Conservation (phyloP, 1,139 yeast species). For the Blastobotrys raffinosifermentans region DNA sequence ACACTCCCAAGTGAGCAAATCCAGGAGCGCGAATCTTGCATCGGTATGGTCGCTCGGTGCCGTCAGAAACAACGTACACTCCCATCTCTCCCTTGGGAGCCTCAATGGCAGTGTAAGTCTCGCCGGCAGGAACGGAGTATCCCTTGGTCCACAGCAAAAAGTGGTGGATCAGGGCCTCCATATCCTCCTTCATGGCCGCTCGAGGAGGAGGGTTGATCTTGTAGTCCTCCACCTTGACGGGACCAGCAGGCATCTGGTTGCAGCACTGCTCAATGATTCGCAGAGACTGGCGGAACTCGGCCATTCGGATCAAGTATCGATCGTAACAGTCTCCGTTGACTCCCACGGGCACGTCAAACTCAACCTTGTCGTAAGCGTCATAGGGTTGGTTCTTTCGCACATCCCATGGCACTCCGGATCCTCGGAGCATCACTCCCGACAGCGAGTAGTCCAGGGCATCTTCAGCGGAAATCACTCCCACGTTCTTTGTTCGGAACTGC, state of each 20-base stretch:
- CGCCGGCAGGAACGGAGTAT: slow-evolving; percentile 84
- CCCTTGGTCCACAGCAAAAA: slow-evolving; percentile 85
- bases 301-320: slow-evolving; percentile 82
- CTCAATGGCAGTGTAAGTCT: slow-evolving; percentile 86
- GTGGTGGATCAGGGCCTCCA: slow-evolving; percentile 90
- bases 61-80: slow-evolving; percentile 83
- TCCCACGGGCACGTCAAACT: slow-evolving; percentile 84
- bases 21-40: slow-evolving; percentile 95
- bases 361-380: slow-evolving; percentile 83
- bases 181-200: slow-evolving; percentile 78
- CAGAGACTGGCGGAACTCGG: slow-evolving; percentile 85
- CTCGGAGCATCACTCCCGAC: slow-evolving; percentile 87
- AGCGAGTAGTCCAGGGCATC: slow-evolving; percentile 79
- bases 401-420: slow-evolving; percentile 85
- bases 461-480: slow-evolving; percentile 78
- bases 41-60: slow-evolving; percentile 85
- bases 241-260: slow-evolving; percentile 89
- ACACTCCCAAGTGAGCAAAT: slow-evolving; percentile 83
- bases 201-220: slow-evolving; percentile 83
- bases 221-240: slow-evolving; percentile 86
- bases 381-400: slow-evolving; percentile 84
- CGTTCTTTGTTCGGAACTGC: slow-evolving; percentile 80
- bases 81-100: slow-evolving; percentile 98
- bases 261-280: slow-evolving; percentile 87
- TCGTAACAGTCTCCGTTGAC: slow-evolving; percentile 87